These are phyloP conservation scores for Atalantia buxifolia DNA, from an alignment of 345 rosid species.

Conservation along the genomic window DNA sequence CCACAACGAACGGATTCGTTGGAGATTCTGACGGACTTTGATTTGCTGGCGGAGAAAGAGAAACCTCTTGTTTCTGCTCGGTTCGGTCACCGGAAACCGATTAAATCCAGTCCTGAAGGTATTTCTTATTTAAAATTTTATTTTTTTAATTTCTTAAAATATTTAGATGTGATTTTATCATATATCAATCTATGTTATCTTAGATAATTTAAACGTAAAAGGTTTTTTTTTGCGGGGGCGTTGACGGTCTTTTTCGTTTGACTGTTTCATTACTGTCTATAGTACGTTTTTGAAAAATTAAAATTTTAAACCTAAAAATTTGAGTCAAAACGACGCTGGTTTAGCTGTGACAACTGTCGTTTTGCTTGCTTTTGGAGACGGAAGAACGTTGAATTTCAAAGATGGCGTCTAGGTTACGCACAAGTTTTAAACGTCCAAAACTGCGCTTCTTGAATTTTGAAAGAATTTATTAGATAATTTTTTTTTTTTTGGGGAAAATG, in stretches of 20 bases:
- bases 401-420: neutral
- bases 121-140: neutral
- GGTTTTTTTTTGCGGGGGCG: neutral
- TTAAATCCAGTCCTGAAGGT: constrained; percentile 54
- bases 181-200: neutral
- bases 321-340: neutral
- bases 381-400: neutral
- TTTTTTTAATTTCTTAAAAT: neutral
- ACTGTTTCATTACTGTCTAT: neutral
- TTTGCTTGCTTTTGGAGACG: neutral
- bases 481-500: no score
- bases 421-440: neutral
- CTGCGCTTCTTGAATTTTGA: neutral
- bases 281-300: neutral
- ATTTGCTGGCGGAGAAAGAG: constrained; percentile 43
- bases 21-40: constrained; percentile 27
- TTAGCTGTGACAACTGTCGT: neutral
- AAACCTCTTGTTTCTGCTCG: constrained; percentile 54
- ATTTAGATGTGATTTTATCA: neutral
- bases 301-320: no score
- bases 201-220: neutral
- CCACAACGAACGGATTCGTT: constrained; percentile 21
- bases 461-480: neutral
- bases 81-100: constrained; percentile 40
- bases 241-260: neutral